phyloP scores from a whole-genome alignment of 495 filamentous ascomycete species.

The Aspergillus conjunctus region DNA sequence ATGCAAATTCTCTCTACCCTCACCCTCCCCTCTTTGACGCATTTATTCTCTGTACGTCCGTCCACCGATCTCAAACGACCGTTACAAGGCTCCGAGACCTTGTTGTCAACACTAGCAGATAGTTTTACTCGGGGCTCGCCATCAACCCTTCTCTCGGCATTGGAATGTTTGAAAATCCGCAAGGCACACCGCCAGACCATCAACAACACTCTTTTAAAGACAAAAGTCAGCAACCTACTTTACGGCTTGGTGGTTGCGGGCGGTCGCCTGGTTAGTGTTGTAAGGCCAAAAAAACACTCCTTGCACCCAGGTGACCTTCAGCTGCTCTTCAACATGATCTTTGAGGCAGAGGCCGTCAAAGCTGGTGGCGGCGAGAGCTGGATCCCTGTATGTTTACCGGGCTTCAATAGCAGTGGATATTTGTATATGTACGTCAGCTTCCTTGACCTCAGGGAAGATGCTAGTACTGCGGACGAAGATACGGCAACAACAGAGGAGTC shows the following conservation, averaged over 20 bases:
- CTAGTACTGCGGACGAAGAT: constrained; percentile 33
- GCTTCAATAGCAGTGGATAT: constrained; percentile 97
- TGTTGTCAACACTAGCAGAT: constrained; percentile 89
- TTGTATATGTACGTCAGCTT: constrained; percentile 99
- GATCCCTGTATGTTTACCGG: constrained; percentile 94
- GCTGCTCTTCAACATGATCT: constrained; percentile 99
- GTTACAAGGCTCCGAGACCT: constrained; percentile 88
- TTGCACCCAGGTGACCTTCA: constrained; percentile 95
- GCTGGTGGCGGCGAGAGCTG: constrained; percentile 92
- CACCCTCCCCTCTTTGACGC: constrained; percentile 84
- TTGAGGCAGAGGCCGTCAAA: constrained; percentile 86
- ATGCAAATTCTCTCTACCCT: constrained; percentile 97
- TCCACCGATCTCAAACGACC: constrained; percentile 90
- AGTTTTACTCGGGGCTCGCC: constrained; percentile 92
- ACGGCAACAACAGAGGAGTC: constrained; percentile 64
- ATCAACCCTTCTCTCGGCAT: constrained; percentile 80
- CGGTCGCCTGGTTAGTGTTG: constrained; percentile 90
- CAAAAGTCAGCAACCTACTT: constrained; percentile 70
- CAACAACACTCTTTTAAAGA: constrained; percentile 82
- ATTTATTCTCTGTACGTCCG: constrained; percentile 85
- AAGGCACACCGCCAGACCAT: constrained; percentile 85
- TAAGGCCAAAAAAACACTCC: constrained; percentile 91
- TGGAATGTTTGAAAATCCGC: constrained; percentile 87
- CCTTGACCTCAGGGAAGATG: constrained; percentile 52
- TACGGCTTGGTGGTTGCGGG: constrained; percentile 95